Base-by-base conservation (phyloP, 495 filamentous ascomycete genomes). In the Penicillium paradoxum region DNA sequence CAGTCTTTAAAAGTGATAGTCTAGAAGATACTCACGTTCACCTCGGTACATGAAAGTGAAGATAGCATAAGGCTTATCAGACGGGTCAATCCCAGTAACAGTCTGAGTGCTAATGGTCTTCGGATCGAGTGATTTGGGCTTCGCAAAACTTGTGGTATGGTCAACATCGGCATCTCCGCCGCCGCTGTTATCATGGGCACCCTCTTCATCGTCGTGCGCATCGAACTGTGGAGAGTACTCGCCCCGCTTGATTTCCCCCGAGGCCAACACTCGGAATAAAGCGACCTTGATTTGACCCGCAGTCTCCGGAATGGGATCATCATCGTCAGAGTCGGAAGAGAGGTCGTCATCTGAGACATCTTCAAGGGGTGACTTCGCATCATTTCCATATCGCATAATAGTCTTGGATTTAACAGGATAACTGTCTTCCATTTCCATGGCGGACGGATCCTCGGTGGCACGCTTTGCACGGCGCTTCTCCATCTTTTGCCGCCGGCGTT, bases 1-100 rank as follows among this genome's bases (percentile, higher is more conserved):
- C 19, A 53, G 59, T 49, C 27, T 56, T 53, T 34, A 15, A 42
- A 38, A 42, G 36, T 4, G 25, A 4, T 9, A 15, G 25, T 32
- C 24, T 17, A 27, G 15, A 19, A 14, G 44, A 10, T 39, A 82
- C 91, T 78, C 75, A 96, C 93, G 85, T 69, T 96, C 88, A 65
- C 95, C 93, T 49, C 93, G 82, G 65, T 99, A 99, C 75, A 97
- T 88, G 66, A 99, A 99, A 5, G 95, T 96, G 67, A 99, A 99
- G 10, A 87, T 86, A 1, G 93, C 93, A 73, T 96, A 99, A 14
- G 95, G 95, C 68, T 90, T 89, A 49, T 97, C 91, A 21, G 90
- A 88, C 0, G 88, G 85, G 69, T 99, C 93, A 57, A 99, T 95
- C n/a, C 93, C 93, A 19, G 91, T 97, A 15, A 99, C 93, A 0